Conservation (phyloP, 2,329 filamentous ascomycete genomes). For the Hymenoscyphus repandus region DNA sequence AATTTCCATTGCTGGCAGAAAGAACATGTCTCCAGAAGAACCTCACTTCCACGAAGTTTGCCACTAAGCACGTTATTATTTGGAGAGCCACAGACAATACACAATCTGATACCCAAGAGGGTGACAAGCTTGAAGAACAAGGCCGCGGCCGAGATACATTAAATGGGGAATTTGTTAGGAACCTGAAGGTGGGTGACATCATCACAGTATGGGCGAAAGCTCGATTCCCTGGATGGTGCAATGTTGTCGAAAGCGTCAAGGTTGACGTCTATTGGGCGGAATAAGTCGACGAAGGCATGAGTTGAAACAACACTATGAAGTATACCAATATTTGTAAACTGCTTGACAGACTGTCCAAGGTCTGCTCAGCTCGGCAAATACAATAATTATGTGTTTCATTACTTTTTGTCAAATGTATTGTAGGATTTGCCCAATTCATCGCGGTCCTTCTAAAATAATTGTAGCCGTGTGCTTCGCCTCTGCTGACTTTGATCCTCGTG, state of each 20-base stretch:
- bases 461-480: too few species aligned
- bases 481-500: too few species aligned
- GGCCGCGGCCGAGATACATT: slow-evolving; percentile 48
- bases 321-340: background rate
- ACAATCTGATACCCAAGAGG: slow-evolving; percentile 38
- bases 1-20: slow-evolving; percentile 36
- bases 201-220: slow-evolving; percentile 58
- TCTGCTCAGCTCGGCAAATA: background rate
- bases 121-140: slow-evolving; percentile 28
- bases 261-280: slow-evolving; percentile 55
- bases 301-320: background rate
- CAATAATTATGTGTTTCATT: too few species aligned
- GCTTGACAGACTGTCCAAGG: background rate
- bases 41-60: slow-evolving; percentile 34
- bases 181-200: slow-evolving; percentile 53
- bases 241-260: slow-evolving; percentile 43
- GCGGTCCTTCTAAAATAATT: too few species aligned
- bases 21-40: slow-evolving; percentile 41
- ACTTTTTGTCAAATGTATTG: too few species aligned
- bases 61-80: slow-evolving; percentile 41
- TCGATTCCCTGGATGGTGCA: slow-evolving; percentile 50
- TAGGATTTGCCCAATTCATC: too few species aligned
- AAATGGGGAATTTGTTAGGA: slow-evolving; percentile 51
- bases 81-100: slow-evolving; percentile 50
- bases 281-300: background rate